A percentile compares a stretch with the other conserved stretches of the same genome.
Conservation (phyloP, 352 stramenopile species). For the Plasmopara muralis region DNA sequence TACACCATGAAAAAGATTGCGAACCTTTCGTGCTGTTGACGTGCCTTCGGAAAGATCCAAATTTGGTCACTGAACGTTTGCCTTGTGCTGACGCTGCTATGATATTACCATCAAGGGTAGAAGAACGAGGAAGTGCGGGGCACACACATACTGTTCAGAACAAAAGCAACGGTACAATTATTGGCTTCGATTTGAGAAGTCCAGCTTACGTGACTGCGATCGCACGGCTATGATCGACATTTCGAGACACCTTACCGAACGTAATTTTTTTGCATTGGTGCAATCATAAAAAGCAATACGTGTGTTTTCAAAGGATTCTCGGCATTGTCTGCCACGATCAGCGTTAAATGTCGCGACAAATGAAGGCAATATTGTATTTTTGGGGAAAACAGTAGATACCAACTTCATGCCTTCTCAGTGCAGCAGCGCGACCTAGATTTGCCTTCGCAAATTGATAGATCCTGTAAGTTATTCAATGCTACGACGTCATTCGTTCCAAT, state of each 20-base stretch:
- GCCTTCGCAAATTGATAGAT: conserved; percentile 41
- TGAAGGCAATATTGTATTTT: conserved; percentile 68
- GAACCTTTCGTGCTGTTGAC: conserved; percentile 73
- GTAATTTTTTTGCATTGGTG: conserved; percentile 53
- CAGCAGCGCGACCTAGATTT: conserved; percentile 49
- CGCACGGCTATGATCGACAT: conserved; percentile 41
- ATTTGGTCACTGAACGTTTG: conserved; percentile 86
- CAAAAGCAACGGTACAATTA: conserved; percentile 53
- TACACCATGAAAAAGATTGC: conserved; percentile 50
- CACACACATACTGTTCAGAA: conserved; percentile 44
- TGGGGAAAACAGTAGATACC: conserved; percentile 84
- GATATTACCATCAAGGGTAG: conserved; percentile 81
- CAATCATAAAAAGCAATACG: conserved; percentile 79
- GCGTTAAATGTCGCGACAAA: conserved; percentile 79
- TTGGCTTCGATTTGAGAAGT: conserved; percentile 52
- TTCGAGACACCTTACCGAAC: conserved; percentile 40
- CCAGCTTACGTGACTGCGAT: conserved; percentile 6
- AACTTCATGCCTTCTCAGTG: conserved; percentile 62
- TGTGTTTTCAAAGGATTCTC: conserved; percentile 79
- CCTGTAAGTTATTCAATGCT: conserved; percentile 28
- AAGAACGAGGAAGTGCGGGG: conserved; percentile 36
- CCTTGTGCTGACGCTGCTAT: conserved; percentile 73
- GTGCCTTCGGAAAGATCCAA: conserved; percentile 76
- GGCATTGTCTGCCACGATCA: conserved; percentile 63
- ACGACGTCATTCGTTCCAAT: conserved; percentile 21